These are phyloP conservation scores for Rhododendron ovatum DNA, from an alignment of 148 eudicot genomes.

Conservation along the genomic window DNA sequence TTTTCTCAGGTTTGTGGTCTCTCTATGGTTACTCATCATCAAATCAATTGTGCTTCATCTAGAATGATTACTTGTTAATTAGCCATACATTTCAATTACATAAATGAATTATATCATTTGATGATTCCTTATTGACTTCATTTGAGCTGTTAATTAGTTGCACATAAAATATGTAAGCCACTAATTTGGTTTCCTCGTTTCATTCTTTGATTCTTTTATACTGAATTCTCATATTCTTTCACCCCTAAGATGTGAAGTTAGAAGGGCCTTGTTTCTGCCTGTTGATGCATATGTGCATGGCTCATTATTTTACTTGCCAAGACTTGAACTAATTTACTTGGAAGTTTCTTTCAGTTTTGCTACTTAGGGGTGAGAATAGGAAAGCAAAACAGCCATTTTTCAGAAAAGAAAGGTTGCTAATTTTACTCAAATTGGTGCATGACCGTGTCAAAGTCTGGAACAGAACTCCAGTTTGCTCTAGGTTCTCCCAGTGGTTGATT, in stretches of 20 bases:
- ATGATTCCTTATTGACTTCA: background rate
- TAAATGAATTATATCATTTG: background rate
- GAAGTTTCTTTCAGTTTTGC: background rate
- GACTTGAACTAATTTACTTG: background rate
- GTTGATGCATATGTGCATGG: background rate
- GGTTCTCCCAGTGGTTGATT: background rate
- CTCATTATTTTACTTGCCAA: background rate
- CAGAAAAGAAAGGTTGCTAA: background rate
- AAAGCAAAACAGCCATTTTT: background rate
- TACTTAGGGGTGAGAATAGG: background rate
- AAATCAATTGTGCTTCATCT: background rate
- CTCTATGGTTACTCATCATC: background rate
- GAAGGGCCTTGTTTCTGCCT: background rate
- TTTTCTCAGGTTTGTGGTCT: slow-evolving; percentile 58
- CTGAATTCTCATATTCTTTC: background rate
- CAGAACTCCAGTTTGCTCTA: background rate
- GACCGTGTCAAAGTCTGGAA: background rate
- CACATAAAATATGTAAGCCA: background rate
- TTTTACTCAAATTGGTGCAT: background rate
- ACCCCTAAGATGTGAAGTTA: background rate
- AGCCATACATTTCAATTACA: background rate
- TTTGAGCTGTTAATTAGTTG: background rate
- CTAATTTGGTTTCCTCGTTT: background rate
- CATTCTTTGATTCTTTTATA: background rate
- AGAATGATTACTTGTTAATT: background rate